Base-by-base conservation (phyloP, 352 stramenopile genomes). In the Globisporangium ultimum region DNA sequence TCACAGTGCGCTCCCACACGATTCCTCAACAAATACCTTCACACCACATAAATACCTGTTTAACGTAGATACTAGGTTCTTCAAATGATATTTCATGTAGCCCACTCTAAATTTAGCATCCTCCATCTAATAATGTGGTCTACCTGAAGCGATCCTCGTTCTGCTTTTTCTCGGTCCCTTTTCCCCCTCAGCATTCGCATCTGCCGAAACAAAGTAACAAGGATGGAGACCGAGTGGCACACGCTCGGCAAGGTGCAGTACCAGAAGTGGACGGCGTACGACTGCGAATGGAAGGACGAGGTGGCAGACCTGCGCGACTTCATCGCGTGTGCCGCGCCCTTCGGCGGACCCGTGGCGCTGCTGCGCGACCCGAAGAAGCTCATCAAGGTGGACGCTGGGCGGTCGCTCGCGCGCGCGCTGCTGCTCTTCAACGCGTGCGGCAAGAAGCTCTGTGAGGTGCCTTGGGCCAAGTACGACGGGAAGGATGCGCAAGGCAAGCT, bases 191-290 rank as follows among this genome's bases (percentile, higher is more conserved):
- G 14, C 38, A 43, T 12, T 43, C 11, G 7, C 36, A 12, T 7
- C 7, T 41, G 7, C 36, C 7, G 38, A 47, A 3, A 17, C 14
- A 20, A 47, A 17, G 22, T 13, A 46, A 13, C 12, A 24, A 53
- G 3, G 13, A 89, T 89, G 80, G 78, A 89, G 71, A 82, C 72
- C 60, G 82, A 94, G 64, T 91, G 82, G 85, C 82, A 94, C 61
- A 90, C 83, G 56, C 71, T 94, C 40, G 83, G 85, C 60, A 89
- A 90, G 66, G 83, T 90, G 34, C 85, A 91, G 77, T 94, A 94
- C 72, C 80, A 92, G 74, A 91, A 89, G 68, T 91, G 83, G 80
- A 66, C 76, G 14, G 66, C 80, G 48, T 92, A 90, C 70, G 76
- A 85, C 45, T 80, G 87, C 61, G 70, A 69, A 32, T 89, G 78